Evolutionary conservation across 2,329 filamentous ascomycete genomes (phyloP), one percentile per base, ranked within the genome.

Genomic region (Paracoccidioides lutzii): DNA sequence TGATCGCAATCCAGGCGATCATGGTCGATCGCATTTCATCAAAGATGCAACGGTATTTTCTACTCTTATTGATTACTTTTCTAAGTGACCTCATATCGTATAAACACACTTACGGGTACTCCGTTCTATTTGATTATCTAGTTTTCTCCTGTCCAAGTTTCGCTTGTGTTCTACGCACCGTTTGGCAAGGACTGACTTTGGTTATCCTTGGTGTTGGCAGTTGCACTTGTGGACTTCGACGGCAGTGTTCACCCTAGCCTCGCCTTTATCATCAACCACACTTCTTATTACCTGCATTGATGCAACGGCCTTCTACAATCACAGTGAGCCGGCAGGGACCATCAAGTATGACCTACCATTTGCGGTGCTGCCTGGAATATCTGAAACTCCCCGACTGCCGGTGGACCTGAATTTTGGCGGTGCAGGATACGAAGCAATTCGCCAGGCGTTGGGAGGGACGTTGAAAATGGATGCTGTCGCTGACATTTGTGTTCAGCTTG

Each of bases 211-310:
- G 44, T 42, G 43, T 49, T 32, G 33, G 53, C 56, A 70, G 69
- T 76, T 98, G 71, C 90, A 97, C 71, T 71, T 97, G 53, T 78
- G 93, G 59, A 87, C 88, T 14, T 95, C 89, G 0, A 90, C 89
- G 0, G 91, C 91, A 3, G 82, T 85, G 0, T 96, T 98, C 69
- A 83, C 81, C 0, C 78, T 97, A 28, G 78, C 84, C 42, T 96
- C 90, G 0, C 93, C 93, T 0, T 75, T 97, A 7, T 72, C 76
- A 43, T 75, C 82, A 57, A 86, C 86, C 53, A 88, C 83, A 0
- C 71, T 97, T 15, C 87, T 83, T 63, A 80, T 98, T 59, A 88
- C 88, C 41, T 78, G 77, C 52, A 80, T 97, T 63, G 85, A 95
- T 65, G 91, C 91, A 5, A 89, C 85, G 1, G 90, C 93, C 0